Percentiles rank a stretch among this genome's conserved stretches.
Evolutionary conservation across 768 basidiomycete genomes (phyloP).

Genomic region (Leccinellum luteum): DNA sequence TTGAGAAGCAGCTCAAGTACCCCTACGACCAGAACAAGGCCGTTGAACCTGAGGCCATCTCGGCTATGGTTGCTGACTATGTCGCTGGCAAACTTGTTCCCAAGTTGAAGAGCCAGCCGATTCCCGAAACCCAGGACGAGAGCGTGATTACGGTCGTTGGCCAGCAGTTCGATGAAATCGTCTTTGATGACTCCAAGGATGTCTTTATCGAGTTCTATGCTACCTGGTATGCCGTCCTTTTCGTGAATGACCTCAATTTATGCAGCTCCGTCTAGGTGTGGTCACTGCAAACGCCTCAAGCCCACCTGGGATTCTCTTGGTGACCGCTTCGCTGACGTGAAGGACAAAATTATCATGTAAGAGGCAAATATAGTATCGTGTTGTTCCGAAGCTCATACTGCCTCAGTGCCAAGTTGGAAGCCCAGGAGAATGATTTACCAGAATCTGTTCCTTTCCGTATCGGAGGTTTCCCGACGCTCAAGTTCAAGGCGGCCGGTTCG

Average conservation of each 20-base stretch:
- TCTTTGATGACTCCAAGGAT: conserved; percentile 86
- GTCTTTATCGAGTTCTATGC: conserved; percentile 98
- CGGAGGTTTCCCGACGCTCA: conserved; percentile 89
- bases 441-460: conserved; percentile 84
- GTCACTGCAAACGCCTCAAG: conserved; percentile 95
- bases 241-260: not conserved
- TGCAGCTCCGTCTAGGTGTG: conserved; percentile 54
- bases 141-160: conserved; percentile 81
- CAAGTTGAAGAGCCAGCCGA: conserved; percentile 84
- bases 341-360: conserved; percentile 79
- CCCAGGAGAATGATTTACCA: conserved; percentile 94
- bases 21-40: conserved; percentile 72
- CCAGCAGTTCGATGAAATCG: conserved; percentile 84
- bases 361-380: conserved; percentile 18
- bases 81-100: conserved; percentile 73
- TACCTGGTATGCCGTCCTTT: conserved; percentile 66
- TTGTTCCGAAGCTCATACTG: conserved; percentile 9
- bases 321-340: conserved; percentile 73
- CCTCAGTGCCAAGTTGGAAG: conserved; percentile 89
- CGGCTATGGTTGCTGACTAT: conserved; percentile 61
- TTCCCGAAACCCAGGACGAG: conserved; percentile 82
- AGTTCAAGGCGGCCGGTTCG: conserved; percentile 91
- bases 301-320: conserved; percentile 92
- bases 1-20: conserved; percentile 83
- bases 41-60: conserved; percentile 54